A percentile compares a stretch with the other conserved stretches of the same genome.
Conservation (phyloP, 2,329 filamentous ascomycete genomes). For the Cordyceps javanica region DNA sequence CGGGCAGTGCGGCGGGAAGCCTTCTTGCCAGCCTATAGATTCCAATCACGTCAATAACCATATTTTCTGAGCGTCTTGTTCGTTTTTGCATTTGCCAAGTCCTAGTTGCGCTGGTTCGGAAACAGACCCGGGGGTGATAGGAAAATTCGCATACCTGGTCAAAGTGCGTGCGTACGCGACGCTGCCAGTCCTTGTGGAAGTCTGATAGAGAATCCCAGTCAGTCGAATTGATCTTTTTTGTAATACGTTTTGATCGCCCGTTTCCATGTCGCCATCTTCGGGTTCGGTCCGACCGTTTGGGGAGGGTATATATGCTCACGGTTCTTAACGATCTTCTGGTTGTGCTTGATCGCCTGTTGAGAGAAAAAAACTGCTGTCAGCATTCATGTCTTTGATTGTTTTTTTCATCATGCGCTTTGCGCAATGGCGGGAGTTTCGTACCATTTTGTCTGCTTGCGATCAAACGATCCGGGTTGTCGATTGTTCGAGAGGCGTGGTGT, state of each 20-base stretch:
- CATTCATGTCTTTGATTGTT: slow-evolving; percentile 20
- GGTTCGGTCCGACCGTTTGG: slow-evolving; percentile 20
- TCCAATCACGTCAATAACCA: slow-evolving; percentile 29
- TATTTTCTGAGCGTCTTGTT: slow-evolving; percentile 15
- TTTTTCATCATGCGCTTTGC: neutral
- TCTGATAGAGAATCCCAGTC: slow-evolving; percentile 44
- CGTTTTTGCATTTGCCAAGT: slow-evolving; percentile 12
- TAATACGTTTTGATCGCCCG: slow-evolving; percentile 18
- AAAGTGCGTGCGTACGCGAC: slow-evolving; percentile 98
- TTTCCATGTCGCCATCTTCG: slow-evolving; percentile 16
- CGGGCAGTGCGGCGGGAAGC: slow-evolving; percentile 84
- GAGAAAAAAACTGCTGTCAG: slow-evolving; percentile 28
- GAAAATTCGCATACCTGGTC: slow-evolving; percentile 72
- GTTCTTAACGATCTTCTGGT: slow-evolving; percentile 97
- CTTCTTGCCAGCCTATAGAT: slow-evolving; percentile 84
- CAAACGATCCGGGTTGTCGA: slow-evolving; percentile 39
- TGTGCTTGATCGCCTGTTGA: slow-evolving; percentile 93
- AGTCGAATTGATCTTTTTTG: slow-evolving; percentile 11
- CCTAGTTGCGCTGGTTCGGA: neutral
- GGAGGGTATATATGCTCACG: slow-evolving; percentile 51
- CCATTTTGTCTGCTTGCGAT: slow-evolving; percentile 39
- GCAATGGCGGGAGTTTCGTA: slow-evolving; percentile 16
- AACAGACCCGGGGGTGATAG: slow-evolving; percentile 12
- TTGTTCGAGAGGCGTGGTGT: slow-evolving; percentile 33
- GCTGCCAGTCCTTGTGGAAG: slow-evolving; percentile 99